Percentiles rank a stretch among this genome's conserved stretches.
Conservation (phyloP, 495 filamentous ascomycete species). For the Hypoxylon intermedium region DNA sequence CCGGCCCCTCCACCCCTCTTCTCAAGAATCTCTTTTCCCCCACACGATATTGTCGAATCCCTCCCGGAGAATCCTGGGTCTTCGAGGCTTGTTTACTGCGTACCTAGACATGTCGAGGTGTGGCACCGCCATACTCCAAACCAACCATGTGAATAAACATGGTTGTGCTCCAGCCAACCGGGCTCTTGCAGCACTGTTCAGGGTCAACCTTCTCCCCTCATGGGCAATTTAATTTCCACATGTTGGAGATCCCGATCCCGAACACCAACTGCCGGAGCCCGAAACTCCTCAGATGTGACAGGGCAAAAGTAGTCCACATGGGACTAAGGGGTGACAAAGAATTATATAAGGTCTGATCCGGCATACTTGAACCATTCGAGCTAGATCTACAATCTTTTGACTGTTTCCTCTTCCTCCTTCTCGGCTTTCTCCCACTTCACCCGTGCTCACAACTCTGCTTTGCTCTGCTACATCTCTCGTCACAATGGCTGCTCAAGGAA, state of each 20-base stretch:
- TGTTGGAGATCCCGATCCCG: slow-evolving; percentile 22
- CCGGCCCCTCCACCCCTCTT: background rate
- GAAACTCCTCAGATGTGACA: slow-evolving; percentile 16
- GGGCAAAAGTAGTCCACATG: background rate
- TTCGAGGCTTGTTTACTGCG: background rate
- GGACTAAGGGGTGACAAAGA: slow-evolving; percentile 22
- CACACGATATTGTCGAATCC: slow-evolving; percentile 12
- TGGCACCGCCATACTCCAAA: background rate
- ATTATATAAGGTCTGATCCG: slow-evolving; percentile 32
- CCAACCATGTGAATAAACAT: background rate
- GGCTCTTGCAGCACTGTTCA: slow-evolving; percentile 1
- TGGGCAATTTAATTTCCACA: background rate
- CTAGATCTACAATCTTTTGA: background rate
- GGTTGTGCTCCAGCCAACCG: background rate
- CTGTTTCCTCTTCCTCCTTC: background rate
- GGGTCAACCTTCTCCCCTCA: slow-evolving; percentile 33
- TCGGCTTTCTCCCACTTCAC: background rate
- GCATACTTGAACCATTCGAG: background rate
- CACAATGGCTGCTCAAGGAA: slow-evolving; percentile 15
- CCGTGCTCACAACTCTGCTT: background rate
- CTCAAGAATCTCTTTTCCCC: slow-evolving; percentile 2
- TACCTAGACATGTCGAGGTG: background rate
- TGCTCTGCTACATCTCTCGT: background rate
- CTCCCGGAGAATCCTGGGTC: background rate
- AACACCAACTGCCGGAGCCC: slow-evolving; percentile 28